Evolutionary conservation across 1,284 basidiomycete genomes (phyloP).

Genomic region (Cystobasidium slooffiae): DNA sequence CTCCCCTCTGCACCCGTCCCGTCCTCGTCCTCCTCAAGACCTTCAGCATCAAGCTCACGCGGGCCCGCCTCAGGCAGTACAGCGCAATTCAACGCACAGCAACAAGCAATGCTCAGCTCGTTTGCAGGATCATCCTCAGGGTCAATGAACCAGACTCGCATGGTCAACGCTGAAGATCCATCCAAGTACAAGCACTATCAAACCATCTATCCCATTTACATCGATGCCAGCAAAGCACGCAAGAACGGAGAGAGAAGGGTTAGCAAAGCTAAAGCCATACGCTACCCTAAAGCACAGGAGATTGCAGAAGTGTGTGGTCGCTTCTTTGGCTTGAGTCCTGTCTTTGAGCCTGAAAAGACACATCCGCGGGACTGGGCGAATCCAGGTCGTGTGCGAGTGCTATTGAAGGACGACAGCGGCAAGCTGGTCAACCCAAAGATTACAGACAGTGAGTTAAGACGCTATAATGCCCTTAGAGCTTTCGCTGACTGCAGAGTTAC

Average conservation of each 20-base stretch:
- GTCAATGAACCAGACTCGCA: slow-evolving; percentile 2
- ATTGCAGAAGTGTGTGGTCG: slow-evolving; percentile 78
- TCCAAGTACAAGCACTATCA: slow-evolving; percentile 36
- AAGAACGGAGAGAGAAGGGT: slow-evolving; percentile 81
- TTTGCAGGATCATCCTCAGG: slow-evolving; percentile 21
- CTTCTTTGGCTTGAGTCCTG: slow-evolving; percentile 73
- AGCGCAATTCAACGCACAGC: slow-evolving; percentile 10
- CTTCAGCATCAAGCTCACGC: slow-evolving; percentile 11
- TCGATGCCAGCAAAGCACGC: slow-evolving; percentile 90
- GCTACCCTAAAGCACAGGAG: slow-evolving; percentile 91
- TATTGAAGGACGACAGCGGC: slow-evolving; percentile 72
- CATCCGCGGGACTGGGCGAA: slow-evolving; percentile 98
- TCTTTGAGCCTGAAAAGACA: slow-evolving; percentile 69
- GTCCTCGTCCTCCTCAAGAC: not conserved
- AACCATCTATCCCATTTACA: slow-evolving; percentile 90
- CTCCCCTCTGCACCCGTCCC: slow-evolving; percentile 26
- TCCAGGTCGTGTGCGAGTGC: slow-evolving; percentile 89
- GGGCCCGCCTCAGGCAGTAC: slow-evolving; percentile 1
- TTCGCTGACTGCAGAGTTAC: not conserved
- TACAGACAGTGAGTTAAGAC: slow-evolving; percentile 71
- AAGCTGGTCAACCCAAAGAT: slow-evolving; percentile 72
- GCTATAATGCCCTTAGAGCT: not conserved
- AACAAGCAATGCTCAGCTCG: slow-evolving; percentile 26
- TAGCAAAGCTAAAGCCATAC: slow-evolving; percentile 75
- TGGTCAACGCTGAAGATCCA: slow-evolving; percentile 5